Evolutionary conservation across 2,329 filamentous ascomycete genomes (phyloP), one percentile per base, ranked within the genome.

Genomic region (Parastagonospora nodorum): DNA sequence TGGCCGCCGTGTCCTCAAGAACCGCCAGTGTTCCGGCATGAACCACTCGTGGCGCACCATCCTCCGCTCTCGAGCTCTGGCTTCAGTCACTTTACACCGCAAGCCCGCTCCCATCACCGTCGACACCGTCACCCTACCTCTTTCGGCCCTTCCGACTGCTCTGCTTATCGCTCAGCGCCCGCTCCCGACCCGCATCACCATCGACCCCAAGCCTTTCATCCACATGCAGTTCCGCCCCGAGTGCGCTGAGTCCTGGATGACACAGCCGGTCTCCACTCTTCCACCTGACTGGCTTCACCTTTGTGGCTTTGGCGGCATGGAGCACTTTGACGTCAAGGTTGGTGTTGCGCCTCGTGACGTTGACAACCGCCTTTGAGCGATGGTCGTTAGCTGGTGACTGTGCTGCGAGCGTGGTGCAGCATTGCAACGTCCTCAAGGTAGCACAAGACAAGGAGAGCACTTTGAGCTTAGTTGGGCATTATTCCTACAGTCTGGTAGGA

Each of bases 301-400:
- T 2, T 50, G 50, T 28, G 67, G 68, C 9, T 72, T 70, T 35
- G 49, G 14, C 1, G 3, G 9, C 1, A 68, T 69, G 66, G 65
- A 69, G 47, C 39, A 64, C 46, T 71, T 68, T 29, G 50, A 65
- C 1, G 43, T 70, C 48, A 66, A 59, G 50, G 62, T 70, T 12
- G 65, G 67, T 3, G 53, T 63, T 15, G 52, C 16, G 14, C 27
- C 33, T 11, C 9, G 12, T 10, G 31, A 36, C 30, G 11, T 31
- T 8, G 33, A 44, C 10, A 33, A 10, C 31, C 31, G 10, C 10
- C 31, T 33, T 8, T 33, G 31, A 33, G 31, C n/a, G 10, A 33
- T 24, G 19, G 19, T 33, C n/a, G 8, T 33, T 8, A 8, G 31
- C 31, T 5, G 19, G 19, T 24, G 19, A 5, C 19, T 5, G 5